Evolutionary conservation across 208 protist species (phyloP), one percentile per base, ranked within the genome.

Genomic region (Trichomonas tenax): DNA sequence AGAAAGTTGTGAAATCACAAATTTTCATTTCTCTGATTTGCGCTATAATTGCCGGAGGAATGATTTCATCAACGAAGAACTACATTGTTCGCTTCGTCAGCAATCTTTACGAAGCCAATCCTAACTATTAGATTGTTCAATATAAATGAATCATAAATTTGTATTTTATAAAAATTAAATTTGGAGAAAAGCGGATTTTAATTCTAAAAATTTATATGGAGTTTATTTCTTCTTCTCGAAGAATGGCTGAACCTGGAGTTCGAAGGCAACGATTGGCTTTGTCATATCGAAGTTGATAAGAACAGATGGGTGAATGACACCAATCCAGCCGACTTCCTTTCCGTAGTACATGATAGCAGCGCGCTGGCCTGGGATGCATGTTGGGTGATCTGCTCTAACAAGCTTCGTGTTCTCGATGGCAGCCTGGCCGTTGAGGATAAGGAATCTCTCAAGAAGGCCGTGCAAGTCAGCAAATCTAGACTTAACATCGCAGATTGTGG

Each of bases 261-360:
- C 96, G 36, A 96, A 51, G 14, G 82, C 81, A 36, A 88, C 96
- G 95, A 95, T 40, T 72, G 96, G 96, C 41, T 96, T 96, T 36
- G 96, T 95, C 34, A 97, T 49, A 49, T 44, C 49, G 81, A 97
- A 97, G 40, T 97, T 97, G 51, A 58, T 88, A 9, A 97, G 45
- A 21, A 97, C 96, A 34, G 96, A 40, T 81, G 96, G 96, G 81
- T 97, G 96, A 36, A 97, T 45, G 21, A 97, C 96, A 14, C 96
- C 96, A 8, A 96, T 96, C 81, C 82, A 89, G 40, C 96, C 96
- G 23, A 96, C 36, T 31, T 46, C 82, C 3, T 89, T 3, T n/a
- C 82, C 82, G 14, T 89, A 23, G 36, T 46, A 89, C 38, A 48
- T 46, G 17, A 89, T 46, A 21, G 34, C 40, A 21, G 82, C 82